Conservation (phyloP, 225 moss, liverwort and hornwort species). For the Rhytidiadelphus loreus region DNA sequence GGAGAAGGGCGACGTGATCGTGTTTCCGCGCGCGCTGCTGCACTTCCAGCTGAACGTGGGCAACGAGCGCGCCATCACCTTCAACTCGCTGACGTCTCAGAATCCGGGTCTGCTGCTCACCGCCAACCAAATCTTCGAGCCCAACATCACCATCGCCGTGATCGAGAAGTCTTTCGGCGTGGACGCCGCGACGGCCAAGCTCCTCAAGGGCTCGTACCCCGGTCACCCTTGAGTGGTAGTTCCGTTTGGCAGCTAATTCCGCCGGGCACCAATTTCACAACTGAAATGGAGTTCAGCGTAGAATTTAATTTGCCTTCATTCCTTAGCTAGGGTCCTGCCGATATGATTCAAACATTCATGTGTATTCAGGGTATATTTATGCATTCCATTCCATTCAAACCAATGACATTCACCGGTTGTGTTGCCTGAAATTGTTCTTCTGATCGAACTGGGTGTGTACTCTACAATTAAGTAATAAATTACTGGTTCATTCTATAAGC, state of each 20-base stretch:
- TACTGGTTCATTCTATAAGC: neutral
- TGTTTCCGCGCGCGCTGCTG: neutral
- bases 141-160: neutral
- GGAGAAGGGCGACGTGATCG: neutral
- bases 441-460: neutral
- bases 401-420: no score
- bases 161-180: neutral
- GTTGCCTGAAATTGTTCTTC: no score
- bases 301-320: neutral
- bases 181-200: neutral
- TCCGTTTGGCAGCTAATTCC: neutral
- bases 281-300: neutral
- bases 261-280: no score
- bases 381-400: no score
- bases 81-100: no score
- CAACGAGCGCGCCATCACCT: no score
- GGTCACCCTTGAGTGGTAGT: neutral
- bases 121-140: no score
- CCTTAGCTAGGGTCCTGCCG: no score
- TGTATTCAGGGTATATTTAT: no score
- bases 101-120: no score
- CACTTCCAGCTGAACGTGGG: neutral
- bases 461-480: no score
- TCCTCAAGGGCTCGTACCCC: neutral
- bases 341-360: neutral